Evolutionary conservation across 441 rosid species (phyloP).

Genomic region (Populus hybrid): DNA sequence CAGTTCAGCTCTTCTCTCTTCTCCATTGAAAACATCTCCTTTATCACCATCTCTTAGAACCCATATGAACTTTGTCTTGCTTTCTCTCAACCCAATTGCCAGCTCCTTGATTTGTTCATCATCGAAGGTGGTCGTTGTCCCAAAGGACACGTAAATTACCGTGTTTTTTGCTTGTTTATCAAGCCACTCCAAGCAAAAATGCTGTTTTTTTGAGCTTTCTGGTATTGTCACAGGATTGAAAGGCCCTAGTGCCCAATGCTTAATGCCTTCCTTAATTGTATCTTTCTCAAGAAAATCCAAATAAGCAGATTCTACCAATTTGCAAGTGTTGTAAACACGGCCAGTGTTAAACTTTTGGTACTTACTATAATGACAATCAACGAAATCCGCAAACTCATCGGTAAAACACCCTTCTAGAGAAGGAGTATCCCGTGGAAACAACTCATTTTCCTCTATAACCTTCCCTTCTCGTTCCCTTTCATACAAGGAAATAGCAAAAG

Average conservation of each 20-base stretch:
- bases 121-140: constrained; percentile 41
- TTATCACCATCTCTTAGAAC: constrained; percentile 54
- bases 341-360: constrained; percentile 22
- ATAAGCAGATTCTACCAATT: constrained; percentile 30
- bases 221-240: constrained; percentile 25
- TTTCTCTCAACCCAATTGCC: constrained; percentile 40
- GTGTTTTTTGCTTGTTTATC: constrained; percentile 41
- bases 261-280: background rate
- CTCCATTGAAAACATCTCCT: constrained; percentile 34
- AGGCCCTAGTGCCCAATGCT: constrained; percentile 53
- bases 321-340: constrained; percentile 39
- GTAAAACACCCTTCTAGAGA: constrained; percentile 43
- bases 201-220: background rate
- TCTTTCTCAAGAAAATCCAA: constrained; percentile 30
- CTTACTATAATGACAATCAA: constrained; percentile 19
- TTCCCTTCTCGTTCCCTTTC: constrained; percentile 20
- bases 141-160: constrained; percentile 49
- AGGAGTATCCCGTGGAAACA: constrained; percentile 19
- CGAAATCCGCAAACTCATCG: constrained; percentile 31
- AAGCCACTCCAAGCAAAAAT: constrained; percentile 46
- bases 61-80: constrained; percentile 56
- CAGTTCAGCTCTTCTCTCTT: constrained; percentile 15
- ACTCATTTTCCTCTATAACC: background rate
- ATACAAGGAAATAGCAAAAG: constrained; percentile 27
- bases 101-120: constrained; percentile 44